Percentiles rank a stretch among this genome's conserved stretches.
Evolutionary conservation across 805 yeast species (phyloP).

Genomic region (Nakazawaea molendinolei): DNA sequence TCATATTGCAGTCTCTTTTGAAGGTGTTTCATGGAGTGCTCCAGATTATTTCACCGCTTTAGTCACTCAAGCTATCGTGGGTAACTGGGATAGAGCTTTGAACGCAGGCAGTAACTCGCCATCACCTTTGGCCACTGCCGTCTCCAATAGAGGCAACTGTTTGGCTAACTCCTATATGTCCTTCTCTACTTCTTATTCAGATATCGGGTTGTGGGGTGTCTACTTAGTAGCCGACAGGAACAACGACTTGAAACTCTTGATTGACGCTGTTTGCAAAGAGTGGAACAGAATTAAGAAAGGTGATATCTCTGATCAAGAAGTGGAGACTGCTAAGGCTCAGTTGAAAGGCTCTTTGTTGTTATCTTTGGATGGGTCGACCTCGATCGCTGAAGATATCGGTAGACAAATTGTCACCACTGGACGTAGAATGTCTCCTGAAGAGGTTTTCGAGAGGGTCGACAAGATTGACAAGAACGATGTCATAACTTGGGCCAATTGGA

Average conservation of each 20-base stretch:
- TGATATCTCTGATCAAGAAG: constrained; percentile 74
- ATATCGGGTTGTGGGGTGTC: constrained; percentile 97
- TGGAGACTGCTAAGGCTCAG: constrained; percentile 91
- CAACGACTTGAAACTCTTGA: constrained; percentile 56
- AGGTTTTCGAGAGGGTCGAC: constrained; percentile 69
- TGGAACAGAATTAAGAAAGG: constrained; percentile 85
- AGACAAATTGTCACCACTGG: constrained; percentile 97
- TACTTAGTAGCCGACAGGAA: constrained; percentile 80
- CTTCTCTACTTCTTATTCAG: constrained; percentile 94
- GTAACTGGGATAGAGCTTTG: constrained; percentile 93
- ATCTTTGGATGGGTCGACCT: constrained; percentile 90
- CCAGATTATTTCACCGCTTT: constrained; percentile 93
- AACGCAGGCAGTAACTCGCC: constrained; percentile 83
- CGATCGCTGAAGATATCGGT: constrained; percentile 96
- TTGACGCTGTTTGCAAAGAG: constrained; percentile 73
- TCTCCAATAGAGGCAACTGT: constrained; percentile 47
- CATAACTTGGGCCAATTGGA: constrained; percentile 80
- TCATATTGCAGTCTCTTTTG: constrained; percentile 91
- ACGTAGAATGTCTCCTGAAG: constrained; percentile 62
- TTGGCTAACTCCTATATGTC: constrained; percentile 94
- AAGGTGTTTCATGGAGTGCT: constrained; percentile 96
- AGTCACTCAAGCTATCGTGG: constrained; percentile 94
- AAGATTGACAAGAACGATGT: constrained; percentile 74
- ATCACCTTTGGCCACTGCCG: constrained; percentile 71
- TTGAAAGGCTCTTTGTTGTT: constrained; percentile 85